Conservation (phyloP, 495 filamentous ascomycete species). For the Trichocladium uniseriatum region DNA sequence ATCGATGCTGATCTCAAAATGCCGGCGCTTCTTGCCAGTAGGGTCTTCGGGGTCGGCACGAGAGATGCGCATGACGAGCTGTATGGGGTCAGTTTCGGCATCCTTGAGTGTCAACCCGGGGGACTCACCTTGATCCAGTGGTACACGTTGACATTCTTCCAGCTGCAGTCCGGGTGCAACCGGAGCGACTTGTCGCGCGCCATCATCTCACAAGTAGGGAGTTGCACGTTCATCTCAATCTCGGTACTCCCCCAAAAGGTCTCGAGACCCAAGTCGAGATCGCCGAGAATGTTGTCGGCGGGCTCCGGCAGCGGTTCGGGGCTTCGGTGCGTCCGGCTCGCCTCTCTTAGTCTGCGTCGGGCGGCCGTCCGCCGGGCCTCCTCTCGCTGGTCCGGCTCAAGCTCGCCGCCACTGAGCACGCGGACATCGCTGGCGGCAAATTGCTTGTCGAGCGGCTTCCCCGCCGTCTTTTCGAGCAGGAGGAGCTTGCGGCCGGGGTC, state of each 20-base stretch:
- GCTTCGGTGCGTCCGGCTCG: constrained; percentile 20
- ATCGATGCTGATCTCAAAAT: constrained; percentile 98
- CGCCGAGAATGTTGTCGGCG: constrained; percentile 68
- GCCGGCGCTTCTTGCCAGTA: constrained; percentile 64
- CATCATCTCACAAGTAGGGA: constrained; percentile 88
- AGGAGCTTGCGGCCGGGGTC: constrained; percentile 78
- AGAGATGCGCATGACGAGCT: constrained; percentile 96
- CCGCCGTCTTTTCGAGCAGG: constrained; percentile 84
- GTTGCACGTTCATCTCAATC: constrained; percentile 92
- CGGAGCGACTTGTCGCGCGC: constrained; percentile 63
- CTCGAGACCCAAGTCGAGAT: constrained; percentile 56
- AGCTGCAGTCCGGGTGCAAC: constrained; percentile 90
- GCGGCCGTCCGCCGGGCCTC: constrained; percentile 34
- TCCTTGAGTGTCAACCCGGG: neutral
- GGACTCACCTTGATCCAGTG: constrained; percentile 94
- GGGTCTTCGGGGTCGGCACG: constrained; percentile 76
- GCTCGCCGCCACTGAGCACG: constrained; percentile 71
- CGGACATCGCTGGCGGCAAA: constrained; percentile 74
- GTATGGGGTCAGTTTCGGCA: constrained; percentile 4
- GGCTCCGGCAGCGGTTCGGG: constrained; percentile 38
- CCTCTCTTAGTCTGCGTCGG: constrained; percentile 31
- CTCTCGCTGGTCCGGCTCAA: constrained; percentile 34
- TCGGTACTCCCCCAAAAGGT: constrained; percentile 76
- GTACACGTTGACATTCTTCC: constrained; percentile 90
- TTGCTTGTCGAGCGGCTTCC: constrained; percentile 64